A percentile compares a stretch with the other conserved stretches of the same genome.
phyloP scores from a whole-genome alignment of 2,329 filamentous ascomycete species.

The Neofusicoccum cordaticola region DNA sequence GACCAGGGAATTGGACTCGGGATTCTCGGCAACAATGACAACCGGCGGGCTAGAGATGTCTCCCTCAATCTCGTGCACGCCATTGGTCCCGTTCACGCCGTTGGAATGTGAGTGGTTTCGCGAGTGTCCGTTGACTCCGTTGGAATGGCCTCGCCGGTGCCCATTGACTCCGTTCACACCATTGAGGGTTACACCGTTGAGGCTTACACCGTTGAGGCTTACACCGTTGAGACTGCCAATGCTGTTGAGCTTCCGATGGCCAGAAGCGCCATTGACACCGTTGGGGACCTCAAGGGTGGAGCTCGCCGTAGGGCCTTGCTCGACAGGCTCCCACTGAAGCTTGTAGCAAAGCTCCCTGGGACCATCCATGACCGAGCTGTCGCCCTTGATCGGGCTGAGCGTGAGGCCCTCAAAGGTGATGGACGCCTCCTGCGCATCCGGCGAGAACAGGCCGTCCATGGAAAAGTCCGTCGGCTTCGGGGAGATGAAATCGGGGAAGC shows the following conservation, averaged over 20 bases:
- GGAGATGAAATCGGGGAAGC: background rate
- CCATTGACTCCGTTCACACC: background rate
- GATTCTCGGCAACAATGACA: background rate
- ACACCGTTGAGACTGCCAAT: background rate
- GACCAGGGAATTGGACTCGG: background rate
- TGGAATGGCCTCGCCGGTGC: too few relatives aligned
- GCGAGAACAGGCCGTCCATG: background rate
- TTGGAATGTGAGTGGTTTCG: background rate
- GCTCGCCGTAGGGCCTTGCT: background rate
- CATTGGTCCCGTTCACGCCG: background rate
- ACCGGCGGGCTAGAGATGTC: background rate
- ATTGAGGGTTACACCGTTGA: background rate
- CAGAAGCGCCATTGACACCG: background rate
- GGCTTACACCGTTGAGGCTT: background rate
- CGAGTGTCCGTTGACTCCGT: too few relatives aligned
- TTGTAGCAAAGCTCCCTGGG: constrained; percentile 12
- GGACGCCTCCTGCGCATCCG: background rate
- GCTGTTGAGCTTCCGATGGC: background rate
- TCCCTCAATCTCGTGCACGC: background rate
- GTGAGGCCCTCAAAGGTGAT: background rate
- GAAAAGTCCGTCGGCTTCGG: constrained; percentile 4
- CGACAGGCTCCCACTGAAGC: constrained; percentile 6
- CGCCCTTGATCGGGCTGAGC: constrained; percentile 8
- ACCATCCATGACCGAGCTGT: background rate
- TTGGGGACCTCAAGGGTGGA: background rate